Evolutionary conservation across 1,139 yeast genomes (phyloP).

Genomic region (Taphrina confusa): DNA sequence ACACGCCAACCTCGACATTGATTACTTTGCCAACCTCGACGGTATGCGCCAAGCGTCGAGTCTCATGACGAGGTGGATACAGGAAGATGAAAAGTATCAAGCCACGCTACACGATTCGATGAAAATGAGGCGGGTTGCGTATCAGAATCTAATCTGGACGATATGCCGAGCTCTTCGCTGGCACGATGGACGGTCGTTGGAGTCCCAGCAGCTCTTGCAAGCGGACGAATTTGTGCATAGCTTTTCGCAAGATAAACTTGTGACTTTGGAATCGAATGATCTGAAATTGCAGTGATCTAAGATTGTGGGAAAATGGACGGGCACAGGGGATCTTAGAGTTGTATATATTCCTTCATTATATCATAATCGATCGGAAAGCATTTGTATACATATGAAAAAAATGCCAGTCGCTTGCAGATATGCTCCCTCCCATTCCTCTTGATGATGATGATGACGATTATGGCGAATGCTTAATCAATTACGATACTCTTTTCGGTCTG

Average conservation of each 20-base stretch:
- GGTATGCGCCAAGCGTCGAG: slow-evolving; percentile 1
- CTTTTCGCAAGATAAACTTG: background rate
- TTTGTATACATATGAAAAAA: too few species aligned
- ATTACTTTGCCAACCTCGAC: slow-evolving; percentile 28
- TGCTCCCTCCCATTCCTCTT: too few species aligned
- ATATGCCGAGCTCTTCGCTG: slow-evolving; percentile 24
- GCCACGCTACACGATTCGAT: slow-evolving; percentile 1
- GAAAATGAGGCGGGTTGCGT: slow-evolving; percentile 14
- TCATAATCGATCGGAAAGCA: too few species aligned
- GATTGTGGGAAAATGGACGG: too few species aligned
- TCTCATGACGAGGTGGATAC: slow-evolving; percentile 4
- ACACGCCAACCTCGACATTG: slow-evolving; percentile 6
- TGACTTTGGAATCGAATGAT: too few species aligned
- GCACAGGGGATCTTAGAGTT: too few species aligned
- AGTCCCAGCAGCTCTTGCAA: slow-evolving; percentile 6
- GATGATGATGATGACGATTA: too few species aligned
- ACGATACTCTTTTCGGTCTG: slow-evolving; percentile 13
- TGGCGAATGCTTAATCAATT: slow-evolving; percentile 6
- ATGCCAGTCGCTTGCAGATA: too few species aligned
- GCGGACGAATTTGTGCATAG: slow-evolving; percentile 17
- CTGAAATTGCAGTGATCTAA: too few species aligned
- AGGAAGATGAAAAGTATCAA: slow-evolving; percentile 4
- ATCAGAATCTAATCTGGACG: slow-evolving; percentile 28
- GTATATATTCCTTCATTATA: too few species aligned
- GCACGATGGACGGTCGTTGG: slow-evolving; percentile 26